Conservation (phyloP, 2,329 filamentous ascomycete genomes). For the Penicillium sp. region DNA sequence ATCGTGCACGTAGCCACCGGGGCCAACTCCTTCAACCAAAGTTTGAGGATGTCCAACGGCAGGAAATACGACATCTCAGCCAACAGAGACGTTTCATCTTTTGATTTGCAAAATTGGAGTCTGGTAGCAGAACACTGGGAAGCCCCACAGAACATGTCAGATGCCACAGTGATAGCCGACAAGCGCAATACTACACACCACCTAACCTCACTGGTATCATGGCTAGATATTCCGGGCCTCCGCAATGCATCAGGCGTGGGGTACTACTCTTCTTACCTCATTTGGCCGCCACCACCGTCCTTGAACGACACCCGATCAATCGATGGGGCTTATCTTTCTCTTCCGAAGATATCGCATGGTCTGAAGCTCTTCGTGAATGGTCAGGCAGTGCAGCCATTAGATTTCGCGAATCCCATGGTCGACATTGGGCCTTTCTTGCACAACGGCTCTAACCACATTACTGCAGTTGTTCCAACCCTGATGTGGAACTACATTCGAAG, state of each 20-base stretch:
- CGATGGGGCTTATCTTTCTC: not conserved
- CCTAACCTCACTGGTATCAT: conserved; percentile 1
- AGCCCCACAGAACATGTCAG: conserved; percentile 18
- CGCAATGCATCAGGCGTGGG: not conserved
- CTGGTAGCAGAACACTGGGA: conserved; percentile 26
- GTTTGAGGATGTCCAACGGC: not conserved
- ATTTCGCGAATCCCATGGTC: not conserved
- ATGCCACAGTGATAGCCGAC: conserved; percentile 16
- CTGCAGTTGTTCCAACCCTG: conserved; percentile 3
- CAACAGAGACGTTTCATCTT: conserved; percentile 3
- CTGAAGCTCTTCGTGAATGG: conserved; percentile 2
- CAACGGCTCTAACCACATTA: not conserved
- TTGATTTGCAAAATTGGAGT: not conserved
- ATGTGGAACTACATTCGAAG: conserved; percentile 8
- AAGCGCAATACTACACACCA: conserved; percentile 26
- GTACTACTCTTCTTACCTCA: not conserved
- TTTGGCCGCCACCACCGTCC: not conserved
- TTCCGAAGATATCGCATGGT: not conserved
- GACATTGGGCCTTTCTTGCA: conserved; percentile 3
- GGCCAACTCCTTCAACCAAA: not conserved
- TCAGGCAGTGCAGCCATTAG: not conserved
- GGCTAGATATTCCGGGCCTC: not conserved
- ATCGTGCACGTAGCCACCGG: not conserved
- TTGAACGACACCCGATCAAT: not conserved
- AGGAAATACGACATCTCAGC: conserved; percentile 11